phyloP scores from a whole-genome alignment of 257 asterid species.

The Rehmannia glutinosa region DNA sequence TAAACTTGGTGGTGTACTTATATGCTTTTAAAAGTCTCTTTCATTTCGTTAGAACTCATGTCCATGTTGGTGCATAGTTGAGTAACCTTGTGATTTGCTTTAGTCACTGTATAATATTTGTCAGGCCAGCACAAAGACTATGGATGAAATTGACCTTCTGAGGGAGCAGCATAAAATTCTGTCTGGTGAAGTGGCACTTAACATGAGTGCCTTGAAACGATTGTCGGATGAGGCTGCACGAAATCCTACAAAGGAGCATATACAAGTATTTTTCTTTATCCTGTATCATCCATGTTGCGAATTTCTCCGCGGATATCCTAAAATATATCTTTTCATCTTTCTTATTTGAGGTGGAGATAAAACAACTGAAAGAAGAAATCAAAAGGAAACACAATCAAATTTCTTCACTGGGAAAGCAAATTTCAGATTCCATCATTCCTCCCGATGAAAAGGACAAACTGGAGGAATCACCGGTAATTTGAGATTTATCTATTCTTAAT shows the following conservation, averaged over 20 bases:
- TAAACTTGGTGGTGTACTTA: conserved; percentile 13
- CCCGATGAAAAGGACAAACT: conserved; percentile 46
- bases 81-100: background rate
- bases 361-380: conserved; percentile 72
- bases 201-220: conserved; percentile 74
- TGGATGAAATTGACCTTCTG: conserved; percentile 86
- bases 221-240: conserved; percentile 68
- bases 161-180: conserved; percentile 90
- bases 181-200: conserved; percentile 89
- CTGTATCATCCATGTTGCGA: background rate
- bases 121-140: conserved; percentile 65
- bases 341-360: conserved; percentile 58
- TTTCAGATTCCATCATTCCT: conserved; percentile 49
- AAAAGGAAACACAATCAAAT: conserved; percentile 66
- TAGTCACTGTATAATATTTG: conserved; percentile 22
- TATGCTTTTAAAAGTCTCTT: conserved; percentile 1
- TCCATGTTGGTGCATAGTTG: conserved; percentile 14
- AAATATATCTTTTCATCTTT: conserved; percentile 14
- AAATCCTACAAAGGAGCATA: conserved; percentile 58
- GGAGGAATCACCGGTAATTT: conserved; percentile 69
- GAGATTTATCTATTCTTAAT: conserved; percentile 2
- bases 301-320: conserved; percentile 15
- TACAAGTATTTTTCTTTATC: conserved; percentile 47
- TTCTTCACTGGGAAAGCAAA: conserved; percentile 69
- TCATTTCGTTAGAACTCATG: background rate